phyloP scores from a whole-genome alignment of 306 rosid genomes.

The Lupinus albus region DNA sequence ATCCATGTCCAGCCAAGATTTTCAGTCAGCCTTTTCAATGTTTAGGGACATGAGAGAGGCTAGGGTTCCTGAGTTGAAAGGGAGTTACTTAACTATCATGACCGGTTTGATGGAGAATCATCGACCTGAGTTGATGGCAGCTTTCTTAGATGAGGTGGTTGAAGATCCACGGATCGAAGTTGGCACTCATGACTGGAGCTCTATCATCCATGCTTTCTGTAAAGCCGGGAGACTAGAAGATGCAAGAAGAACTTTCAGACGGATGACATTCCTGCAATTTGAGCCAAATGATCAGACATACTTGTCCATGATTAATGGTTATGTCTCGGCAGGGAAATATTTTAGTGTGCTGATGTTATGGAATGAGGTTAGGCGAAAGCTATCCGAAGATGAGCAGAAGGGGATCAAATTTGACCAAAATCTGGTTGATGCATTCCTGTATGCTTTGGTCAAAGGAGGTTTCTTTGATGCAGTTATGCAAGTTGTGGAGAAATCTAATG shows the following conservation, averaged over 20 bases:
- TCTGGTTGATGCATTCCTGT: conserved; percentile 86
- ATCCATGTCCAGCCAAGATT: conserved; percentile 88
- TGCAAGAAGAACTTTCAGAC: conserved; percentile 90
- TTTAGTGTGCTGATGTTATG: conserved; percentile 84
- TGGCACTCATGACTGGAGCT: conserved; percentile 95
- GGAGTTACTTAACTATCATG: conserved; percentile 88
- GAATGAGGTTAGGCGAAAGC: conserved; percentile 82
- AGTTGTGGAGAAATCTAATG: conserved; percentile 85
- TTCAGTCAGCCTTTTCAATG: conserved; percentile 80
- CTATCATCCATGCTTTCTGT: conserved; percentile 91
- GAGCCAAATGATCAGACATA: conserved; percentile 90
- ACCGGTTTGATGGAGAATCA: conserved; percentile 93
- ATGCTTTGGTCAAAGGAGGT: conserved; percentile 95
- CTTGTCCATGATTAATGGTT: conserved; percentile 80
- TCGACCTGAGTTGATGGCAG: conserved; percentile 95
- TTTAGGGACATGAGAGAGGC: conserved; percentile 91
- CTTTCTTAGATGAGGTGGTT: conserved; percentile 89
- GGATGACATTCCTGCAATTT: conserved; percentile 84
- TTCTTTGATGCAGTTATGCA: conserved; percentile 96
- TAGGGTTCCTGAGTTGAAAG: conserved; percentile 73
- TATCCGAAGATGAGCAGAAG: conserved; percentile 60
- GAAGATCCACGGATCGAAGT: conserved; percentile 89
- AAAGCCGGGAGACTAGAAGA: conserved; percentile 89
- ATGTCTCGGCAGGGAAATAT: conserved; percentile 75
- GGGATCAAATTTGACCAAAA: conserved; percentile 68